phyloP scores from a whole-genome alignment of 2,329 filamentous ascomycete genomes.

The Neocucurbitaria cava region DNA sequence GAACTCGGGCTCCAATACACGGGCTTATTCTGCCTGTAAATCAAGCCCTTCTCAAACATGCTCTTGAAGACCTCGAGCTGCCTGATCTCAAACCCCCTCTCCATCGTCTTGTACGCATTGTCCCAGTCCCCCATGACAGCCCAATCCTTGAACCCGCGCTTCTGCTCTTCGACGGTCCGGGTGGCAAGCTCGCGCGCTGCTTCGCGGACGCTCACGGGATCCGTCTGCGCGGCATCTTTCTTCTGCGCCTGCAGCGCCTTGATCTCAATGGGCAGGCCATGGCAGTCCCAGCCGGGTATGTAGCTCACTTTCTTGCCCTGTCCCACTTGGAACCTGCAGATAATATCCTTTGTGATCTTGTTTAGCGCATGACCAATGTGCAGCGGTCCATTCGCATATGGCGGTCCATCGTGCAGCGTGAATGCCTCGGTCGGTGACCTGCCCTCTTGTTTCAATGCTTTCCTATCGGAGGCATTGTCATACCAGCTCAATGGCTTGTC shows the following conservation, averaged over 20 bases:
- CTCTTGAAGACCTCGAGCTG: conserved; percentile 78
- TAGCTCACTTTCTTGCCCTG: conserved; percentile 80
- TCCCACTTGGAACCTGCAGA: conserved; percentile 80
- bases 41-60: conserved; percentile 72
- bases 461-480: neutral
- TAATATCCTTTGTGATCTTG: conserved; percentile 96
- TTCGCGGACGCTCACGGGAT: conserved; percentile 65
- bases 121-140: conserved; percentile 85
- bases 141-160: conserved; percentile 74
- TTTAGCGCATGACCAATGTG: conserved; percentile 96
- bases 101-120: conserved; percentile 79
- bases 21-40: conserved; percentile 80
- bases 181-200: conserved; percentile 71
- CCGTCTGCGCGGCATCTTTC: conserved; percentile 47
- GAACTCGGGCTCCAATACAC: conserved; percentile 89
- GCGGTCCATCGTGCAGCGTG: conserved; percentile 91
- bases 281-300: conserved; percentile 95
- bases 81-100: conserved; percentile 73
- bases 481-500: conserved; percentile 2
- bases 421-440: conserved; percentile 63
- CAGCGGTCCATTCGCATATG: conserved; percentile 91
- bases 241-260: conserved; percentile 77
- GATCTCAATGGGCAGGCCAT: conserved; percentile 95
- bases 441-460: neutral
- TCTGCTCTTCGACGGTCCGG: conserved; percentile 74